Base-by-base conservation (phyloP, 2,329 filamentous ascomycete species). In the Fusarium tupiense region DNA sequence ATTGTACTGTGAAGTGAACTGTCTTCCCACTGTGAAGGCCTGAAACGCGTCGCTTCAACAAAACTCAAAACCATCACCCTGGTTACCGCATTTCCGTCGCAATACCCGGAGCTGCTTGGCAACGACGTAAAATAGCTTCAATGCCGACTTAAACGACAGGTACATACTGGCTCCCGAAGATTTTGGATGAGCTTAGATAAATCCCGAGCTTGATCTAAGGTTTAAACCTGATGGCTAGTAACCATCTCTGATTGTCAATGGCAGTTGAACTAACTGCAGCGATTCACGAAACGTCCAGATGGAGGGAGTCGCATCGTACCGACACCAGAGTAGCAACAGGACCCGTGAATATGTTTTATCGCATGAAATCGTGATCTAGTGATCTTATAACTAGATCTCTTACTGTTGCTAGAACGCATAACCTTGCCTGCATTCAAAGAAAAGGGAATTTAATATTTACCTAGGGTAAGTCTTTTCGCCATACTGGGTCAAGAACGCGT, bases 341-440 rank as follows among this genome's bases (percentile, higher is more conserved):
- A 8, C 22, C 22, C 22, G 14, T 43, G 14, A 43, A n/a, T 13
- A 1, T 20, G 3, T 20, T 9, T 20, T n/a, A 0, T 3, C 10
- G 3, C 11, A 12, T 17, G 6, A 2, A 17, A 17, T 1, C 0
- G 0, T 17, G 29, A 4, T 14, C 1, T 16, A 35, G 7, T 13
- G 3, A 9, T 13, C 13, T 17, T 35, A 7, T 5, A 19, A 19
- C 1, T 9, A 12, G 12, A 26, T 11, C 22, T 14, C 3, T 10
- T 4, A 14, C 12, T 37, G 1, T 20, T 19, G 1, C 1, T 17
- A 8, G 3, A 1, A 29, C 22, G 9, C 19, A 14, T 17, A 7
- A 0, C 9, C 11, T 11, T 9, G 0, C 2, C 33, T 10, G 3
- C 5, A 2, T 3, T 19, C 3, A 13, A n/a, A 33, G 16, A 47